Evolutionary conservation across 2,329 filamentous ascomycete genomes (phyloP).

Genomic region (Penicillium glabrum): DNA sequence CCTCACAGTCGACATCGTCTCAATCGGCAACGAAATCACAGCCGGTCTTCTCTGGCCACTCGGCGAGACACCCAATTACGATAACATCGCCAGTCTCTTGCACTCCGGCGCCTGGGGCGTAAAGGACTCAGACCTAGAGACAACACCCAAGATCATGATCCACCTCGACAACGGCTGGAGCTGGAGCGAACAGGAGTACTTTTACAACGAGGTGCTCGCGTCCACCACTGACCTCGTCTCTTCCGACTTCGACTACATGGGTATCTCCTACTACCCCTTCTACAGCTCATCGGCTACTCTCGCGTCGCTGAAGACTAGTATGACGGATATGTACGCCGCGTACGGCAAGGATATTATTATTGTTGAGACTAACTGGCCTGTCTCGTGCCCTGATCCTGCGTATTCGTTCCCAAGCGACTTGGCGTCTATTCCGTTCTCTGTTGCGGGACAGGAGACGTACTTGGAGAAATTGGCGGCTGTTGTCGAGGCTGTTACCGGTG

Average conservation of each 20-base stretch:
- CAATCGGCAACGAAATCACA: conserved; percentile 73
- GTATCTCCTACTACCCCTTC: conserved; percentile 73
- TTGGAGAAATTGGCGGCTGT: conserved; percentile 60
- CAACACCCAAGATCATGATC: conserved; percentile 68
- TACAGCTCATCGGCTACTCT: conserved; percentile 63
- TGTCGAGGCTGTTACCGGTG: conserved; percentile 54
- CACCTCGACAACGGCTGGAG: conserved; percentile 77
- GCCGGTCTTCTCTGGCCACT: conserved; percentile 66
- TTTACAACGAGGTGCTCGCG: conserved; percentile 60
- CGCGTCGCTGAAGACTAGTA: conserved; percentile 53
- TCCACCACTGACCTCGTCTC: conserved; percentile 48
- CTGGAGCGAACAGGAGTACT: conserved; percentile 65
- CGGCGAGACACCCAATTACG: conserved; percentile 55
- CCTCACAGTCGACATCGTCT: conserved; percentile 62
- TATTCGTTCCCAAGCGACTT: conserved; percentile 63
- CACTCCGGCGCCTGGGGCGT: conserved; percentile 65
- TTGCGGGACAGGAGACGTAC: conserved; percentile 63
- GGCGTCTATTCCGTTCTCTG: conserved; percentile 60
- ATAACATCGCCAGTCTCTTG: conserved; percentile 64
- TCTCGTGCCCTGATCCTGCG: conserved; percentile 58
- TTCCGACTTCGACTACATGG: conserved; percentile 69
- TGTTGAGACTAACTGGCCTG: conserved; percentile 71
- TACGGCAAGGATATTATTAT: conserved; percentile 69
- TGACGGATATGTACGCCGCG: conserved; percentile 59
- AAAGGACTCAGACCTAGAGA: conserved; percentile 59